A percentile compares a stretch with the other conserved stretches of the same genome.
These are phyloP conservation scores for Andrographis paniculata DNA, from an alignment of 305 asterid genomes.

Conservation along the genomic window DNA sequence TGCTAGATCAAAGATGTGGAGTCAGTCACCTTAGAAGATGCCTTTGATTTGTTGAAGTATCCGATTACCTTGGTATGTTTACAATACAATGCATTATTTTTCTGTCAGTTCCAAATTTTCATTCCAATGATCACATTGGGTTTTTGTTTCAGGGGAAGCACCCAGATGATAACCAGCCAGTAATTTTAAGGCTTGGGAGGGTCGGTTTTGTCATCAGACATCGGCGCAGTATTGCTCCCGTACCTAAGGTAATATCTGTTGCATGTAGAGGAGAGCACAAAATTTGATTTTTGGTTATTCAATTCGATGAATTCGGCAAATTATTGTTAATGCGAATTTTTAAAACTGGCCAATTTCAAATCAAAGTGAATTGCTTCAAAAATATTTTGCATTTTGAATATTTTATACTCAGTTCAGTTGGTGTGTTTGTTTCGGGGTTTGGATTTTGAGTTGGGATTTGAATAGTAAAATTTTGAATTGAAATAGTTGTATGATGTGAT, in stretches of 20 bases:
- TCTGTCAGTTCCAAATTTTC: neutral
- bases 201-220: constrained; percentile 59
- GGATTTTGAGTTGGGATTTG: no score
- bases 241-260: constrained; percentile 59
- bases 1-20: constrained; percentile 52
- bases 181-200: constrained; percentile 47
- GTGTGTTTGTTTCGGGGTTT: no score
- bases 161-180: constrained; percentile 61
- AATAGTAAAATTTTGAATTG: no score
- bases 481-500: no score
- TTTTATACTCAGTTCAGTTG: no score
- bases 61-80: constrained; percentile 70
- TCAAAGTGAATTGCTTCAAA: no score
- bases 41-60: constrained; percentile 71
- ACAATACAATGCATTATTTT: constrained; percentile 5
- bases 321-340: no score
- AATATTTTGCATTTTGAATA: no score
- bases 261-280: no score
- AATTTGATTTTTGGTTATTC: no score
- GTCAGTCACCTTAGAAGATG: constrained; percentile 65
- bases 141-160: constrained; percentile 61
- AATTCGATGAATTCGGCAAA: no score
- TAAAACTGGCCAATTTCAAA: no score
- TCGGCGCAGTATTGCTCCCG: constrained; percentile 48
- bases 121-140: constrained; percentile 18